These are phyloP conservation scores for Solanum chilense DNA, from an alignment of 257 asterid species.

Conservation along the genomic window DNA sequence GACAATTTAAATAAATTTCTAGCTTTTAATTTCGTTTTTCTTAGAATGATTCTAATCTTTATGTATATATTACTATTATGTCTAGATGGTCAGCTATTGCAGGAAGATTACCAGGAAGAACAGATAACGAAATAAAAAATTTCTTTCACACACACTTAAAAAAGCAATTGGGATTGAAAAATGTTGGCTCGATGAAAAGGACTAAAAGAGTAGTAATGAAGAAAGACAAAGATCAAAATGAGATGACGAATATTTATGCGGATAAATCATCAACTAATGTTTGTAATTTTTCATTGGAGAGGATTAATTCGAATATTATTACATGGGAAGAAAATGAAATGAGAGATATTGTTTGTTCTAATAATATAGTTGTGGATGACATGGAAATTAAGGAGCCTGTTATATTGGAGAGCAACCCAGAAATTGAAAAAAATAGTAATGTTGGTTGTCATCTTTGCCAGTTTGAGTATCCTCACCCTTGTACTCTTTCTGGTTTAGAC, in stretches of 20 bases:
- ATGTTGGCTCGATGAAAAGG: not conserved
- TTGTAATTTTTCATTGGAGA: not conserved
- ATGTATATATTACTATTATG: not conserved
- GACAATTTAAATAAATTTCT: no score
- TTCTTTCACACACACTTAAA: not conserved
- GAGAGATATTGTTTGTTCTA: not conserved
- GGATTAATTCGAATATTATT: not conserved
- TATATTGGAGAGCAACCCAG: not conserved
- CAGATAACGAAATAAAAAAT: conserved; percentile 1
- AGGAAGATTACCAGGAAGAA: not conserved
- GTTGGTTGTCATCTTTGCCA: not conserved
- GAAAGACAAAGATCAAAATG: not conserved
- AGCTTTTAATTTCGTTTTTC: not conserved
- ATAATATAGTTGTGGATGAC: not conserved
- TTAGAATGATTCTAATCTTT: not conserved
- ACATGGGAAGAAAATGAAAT: not conserved
- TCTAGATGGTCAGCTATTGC: conserved; percentile 4
- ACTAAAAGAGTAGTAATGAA: not conserved
- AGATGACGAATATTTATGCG: not conserved
- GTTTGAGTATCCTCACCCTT: not conserved
- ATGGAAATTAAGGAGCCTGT: not conserved
- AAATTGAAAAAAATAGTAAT: not conserved
- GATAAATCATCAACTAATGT: not conserved
- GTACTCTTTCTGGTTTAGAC: not conserved
- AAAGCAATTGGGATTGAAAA: not conserved